Conservation (phyloP, 805 yeast genomes). For the Wickerhamiella sorbophila region DNA sequence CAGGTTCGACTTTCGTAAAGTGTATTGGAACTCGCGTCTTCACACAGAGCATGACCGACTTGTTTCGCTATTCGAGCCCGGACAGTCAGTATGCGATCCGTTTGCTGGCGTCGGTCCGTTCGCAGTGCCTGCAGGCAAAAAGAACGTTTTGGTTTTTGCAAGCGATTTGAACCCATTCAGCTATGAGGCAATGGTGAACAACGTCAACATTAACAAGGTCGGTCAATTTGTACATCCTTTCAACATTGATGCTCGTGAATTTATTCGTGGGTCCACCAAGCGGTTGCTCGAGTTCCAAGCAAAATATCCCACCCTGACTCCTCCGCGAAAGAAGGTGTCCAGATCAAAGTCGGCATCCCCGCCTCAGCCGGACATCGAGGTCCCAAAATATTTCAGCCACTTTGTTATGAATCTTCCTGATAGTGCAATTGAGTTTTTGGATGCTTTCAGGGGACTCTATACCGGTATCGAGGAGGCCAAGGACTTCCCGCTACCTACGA, state of each 20-base stretch:
- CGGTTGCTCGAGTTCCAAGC: constrained; percentile 36
- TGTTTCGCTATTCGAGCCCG: constrained; percentile 41
- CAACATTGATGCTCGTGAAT: constrained; percentile 72
- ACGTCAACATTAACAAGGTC: constrained; percentile 52
- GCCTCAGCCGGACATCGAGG: constrained; percentile 13
- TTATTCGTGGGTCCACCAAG: constrained; percentile 48
- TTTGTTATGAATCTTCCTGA: constrained; percentile 96
- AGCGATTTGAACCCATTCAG: constrained; percentile 90
- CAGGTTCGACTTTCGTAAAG: constrained; percentile 79
- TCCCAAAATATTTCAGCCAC: constrained; percentile 46
- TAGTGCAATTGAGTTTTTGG: constrained; percentile 69
- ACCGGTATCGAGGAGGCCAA: constrained; percentile 27
- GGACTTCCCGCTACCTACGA: constrained; percentile 48
- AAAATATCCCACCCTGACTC: constrained; percentile 25
- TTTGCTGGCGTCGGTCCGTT: constrained; percentile 99
- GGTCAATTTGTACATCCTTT: constrained; percentile 41
- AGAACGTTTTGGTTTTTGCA: constrained; percentile 65
- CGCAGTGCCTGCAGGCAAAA: constrained; percentile 89
- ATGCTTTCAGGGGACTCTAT: constrained; percentile 65
- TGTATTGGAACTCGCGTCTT: constrained; percentile 93
- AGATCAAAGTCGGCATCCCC: neutral
- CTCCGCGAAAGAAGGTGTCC: constrained; percentile 20
- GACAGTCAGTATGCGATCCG: constrained; percentile 79
- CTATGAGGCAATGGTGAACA: constrained; percentile 50
- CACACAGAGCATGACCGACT: constrained; percentile 87